Base-by-base conservation (phyloP, 2,329 filamentous ascomycete genomes). In the Botrytis sinoallii region DNA sequence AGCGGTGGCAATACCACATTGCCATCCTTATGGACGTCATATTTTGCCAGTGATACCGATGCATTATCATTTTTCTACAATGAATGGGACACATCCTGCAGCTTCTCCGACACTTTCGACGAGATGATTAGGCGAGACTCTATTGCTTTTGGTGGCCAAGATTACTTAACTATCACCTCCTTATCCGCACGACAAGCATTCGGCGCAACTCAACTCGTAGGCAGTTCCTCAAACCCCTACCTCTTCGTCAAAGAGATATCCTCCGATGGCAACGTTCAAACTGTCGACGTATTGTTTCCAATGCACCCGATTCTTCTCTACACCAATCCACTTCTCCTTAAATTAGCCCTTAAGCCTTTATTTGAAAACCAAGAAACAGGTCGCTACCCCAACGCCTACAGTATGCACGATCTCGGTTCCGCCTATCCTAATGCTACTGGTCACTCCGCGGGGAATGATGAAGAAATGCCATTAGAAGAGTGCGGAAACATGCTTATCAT, bases 211-310 rank as follows among this genome's bases (percentile, higher is more conserved):
- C 87, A 83, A 59, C 84, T 85, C 2, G 83, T 83, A 2, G 86
- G 85, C 32, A 86, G 83, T 0, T 72, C 81, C 4, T 81, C 85
- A 22, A 84, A 84, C 38, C 82, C 82, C 25, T 86, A 85, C 70
- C 77, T 85, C 12, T 90, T 89, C 79, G 81, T 89, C 74, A 93
- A 97, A 81, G 94, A 97, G 81, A 97, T 97, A 79, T 94, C 92
- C 75, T 95, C 92, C 4, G 91, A 97, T 80, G 93, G 94, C 52
- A 95, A 97, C 78, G 90, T 90, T 76, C 93, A 97, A 81, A 97
- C 94, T 0, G 93, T 97, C 35, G 93, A 96, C 82, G 93, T 97
- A 76, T 95, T 97, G 77, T 97, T 94, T 84, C 93, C 93, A 0
- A 89, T 93, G 0, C 92, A 92, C 81, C 93, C 93, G 0, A 91